Evolutionary conservation across 495 filamentous ascomycete species (phyloP).

Genomic region (Aspergillus funiculosus): DNA sequence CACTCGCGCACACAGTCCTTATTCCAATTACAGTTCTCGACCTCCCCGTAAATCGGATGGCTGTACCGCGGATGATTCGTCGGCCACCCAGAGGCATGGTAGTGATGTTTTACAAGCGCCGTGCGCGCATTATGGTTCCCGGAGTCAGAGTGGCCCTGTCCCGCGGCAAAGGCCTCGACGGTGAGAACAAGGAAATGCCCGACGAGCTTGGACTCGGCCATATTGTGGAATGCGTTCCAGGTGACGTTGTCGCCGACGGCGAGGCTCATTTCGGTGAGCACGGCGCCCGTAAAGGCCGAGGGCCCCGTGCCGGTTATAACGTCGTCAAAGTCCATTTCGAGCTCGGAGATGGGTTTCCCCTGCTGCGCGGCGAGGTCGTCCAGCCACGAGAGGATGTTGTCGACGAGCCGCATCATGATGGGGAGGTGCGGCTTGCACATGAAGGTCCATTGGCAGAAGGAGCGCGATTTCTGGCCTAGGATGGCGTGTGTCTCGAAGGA

Average conservation of each 20-base stretch:
- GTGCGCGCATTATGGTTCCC: conserved; percentile 53
- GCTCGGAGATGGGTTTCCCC: conserved; percentile 44
- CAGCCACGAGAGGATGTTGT: conserved; percentile 56
- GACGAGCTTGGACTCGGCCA: conserved; percentile 52
- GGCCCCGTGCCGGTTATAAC: conserved; percentile 63
- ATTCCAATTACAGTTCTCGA: conserved; percentile 61
- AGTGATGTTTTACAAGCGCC: conserved; percentile 59
- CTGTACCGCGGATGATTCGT: conserved; percentile 50
- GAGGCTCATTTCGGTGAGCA: conserved; percentile 53
- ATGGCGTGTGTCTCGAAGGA: conserved; percentile 55
- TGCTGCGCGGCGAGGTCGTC: conserved; percentile 49
- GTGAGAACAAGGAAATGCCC: conserved; percentile 54
- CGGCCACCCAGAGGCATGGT: conserved; percentile 60
- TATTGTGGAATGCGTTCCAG: conserved; percentile 54
- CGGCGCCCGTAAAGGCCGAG: conserved; percentile 56
- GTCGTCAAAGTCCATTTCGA: conserved; percentile 60
- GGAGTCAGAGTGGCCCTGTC: conserved; percentile 59
- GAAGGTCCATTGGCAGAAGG: conserved; percentile 68
- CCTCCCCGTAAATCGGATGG: conserved; percentile 57
- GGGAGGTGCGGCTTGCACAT: conserved; percentile 56
- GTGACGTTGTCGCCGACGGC: conserved; percentile 31
- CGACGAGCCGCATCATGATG: conserved; percentile 56
- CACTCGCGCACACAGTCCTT: conserved; percentile 51
- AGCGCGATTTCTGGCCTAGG: conserved; percentile 54
- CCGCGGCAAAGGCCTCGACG: conserved; percentile 59